Conservation (phyloP, 352 stramenopile genomes). For the Phytophthora sojae region DNA sequence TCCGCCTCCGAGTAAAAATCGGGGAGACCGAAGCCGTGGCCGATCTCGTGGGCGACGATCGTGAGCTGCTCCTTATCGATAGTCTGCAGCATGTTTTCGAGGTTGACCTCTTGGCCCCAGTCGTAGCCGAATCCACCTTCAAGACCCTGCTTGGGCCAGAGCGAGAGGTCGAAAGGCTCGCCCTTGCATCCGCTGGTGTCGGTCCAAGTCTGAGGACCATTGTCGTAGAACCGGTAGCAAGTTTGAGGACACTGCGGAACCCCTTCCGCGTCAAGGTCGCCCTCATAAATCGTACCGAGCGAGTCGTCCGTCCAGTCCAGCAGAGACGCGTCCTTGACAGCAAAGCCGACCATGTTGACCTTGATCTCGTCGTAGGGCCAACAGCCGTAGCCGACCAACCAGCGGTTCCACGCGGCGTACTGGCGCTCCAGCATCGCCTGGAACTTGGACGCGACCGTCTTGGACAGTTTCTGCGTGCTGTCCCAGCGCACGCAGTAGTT, state of each 20-base stretch:
- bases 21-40: no score
- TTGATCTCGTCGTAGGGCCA: slow-evolving; percentile 17
- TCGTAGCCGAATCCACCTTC: no score
- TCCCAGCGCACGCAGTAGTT: slow-evolving; percentile 3
- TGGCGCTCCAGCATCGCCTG: slow-evolving; percentile 7
- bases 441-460: slow-evolving; percentile 4
- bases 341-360: slow-evolving; percentile 14
- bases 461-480: neutral
- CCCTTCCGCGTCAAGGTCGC: slow-evolving; percentile 29
- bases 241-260: slow-evolving; percentile 37
- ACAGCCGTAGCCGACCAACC: slow-evolving; percentile 25
- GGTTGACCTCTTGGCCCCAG: no score
- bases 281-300: slow-evolving; percentile 42
- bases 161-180: no score
- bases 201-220: neutral
- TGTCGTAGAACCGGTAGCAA: slow-evolving; percentile 37
- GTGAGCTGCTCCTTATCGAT: no score
- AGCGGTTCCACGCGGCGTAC: slow-evolving; percentile 11
- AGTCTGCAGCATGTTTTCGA: no score
- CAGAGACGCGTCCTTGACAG: slow-evolving; percentile 20
- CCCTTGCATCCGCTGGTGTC: no score
- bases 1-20: no score
- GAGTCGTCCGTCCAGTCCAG: slow-evolving; percentile 40
- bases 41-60: no score
- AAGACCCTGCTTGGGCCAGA: no score